These are phyloP conservation scores for Picea engelmannii DNA, from an alignment of 83 land plant species.

Conservation along the genomic window DNA sequence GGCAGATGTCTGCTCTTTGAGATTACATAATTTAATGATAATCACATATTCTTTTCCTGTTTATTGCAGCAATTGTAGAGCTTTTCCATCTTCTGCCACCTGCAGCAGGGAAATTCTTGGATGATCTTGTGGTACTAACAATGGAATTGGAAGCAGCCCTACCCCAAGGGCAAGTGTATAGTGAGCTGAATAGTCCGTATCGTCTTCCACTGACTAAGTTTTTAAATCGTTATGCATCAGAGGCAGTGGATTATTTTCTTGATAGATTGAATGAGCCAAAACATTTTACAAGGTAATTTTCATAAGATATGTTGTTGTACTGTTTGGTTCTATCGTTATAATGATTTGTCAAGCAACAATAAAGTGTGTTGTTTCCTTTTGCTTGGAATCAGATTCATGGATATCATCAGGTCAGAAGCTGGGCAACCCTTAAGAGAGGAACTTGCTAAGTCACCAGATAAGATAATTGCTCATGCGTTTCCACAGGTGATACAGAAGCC, in stretches of 20 bases:
- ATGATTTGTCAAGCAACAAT: background rate
- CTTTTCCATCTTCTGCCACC: conserved; percentile 95
- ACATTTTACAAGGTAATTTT: conserved; percentile 81
- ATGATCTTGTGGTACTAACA: conserved; percentile 84
- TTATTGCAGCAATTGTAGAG: conserved; percentile 92
- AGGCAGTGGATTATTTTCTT: conserved; percentile 96
- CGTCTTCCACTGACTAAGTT: conserved; percentile 92
- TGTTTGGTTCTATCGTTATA: background rate
- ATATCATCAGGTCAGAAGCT: conserved; percentile 90
- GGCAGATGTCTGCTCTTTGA: background rate
- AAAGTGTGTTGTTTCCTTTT: conserved; percentile 4
- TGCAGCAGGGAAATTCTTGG: conserved; percentile 93
- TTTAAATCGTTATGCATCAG: conserved; percentile 87
- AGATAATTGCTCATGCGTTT: conserved; percentile 77
- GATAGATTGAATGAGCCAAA: conserved; percentile 76
- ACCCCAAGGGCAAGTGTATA: conserved; percentile 90
- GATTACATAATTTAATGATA: background rate
- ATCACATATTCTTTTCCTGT: background rate
- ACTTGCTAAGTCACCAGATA: conserved; percentile 88
- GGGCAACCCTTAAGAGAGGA: conserved; percentile 94
- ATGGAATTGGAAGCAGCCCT: conserved; percentile 93
- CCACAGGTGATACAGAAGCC: conserved; percentile 48
- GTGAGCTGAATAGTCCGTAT: conserved; percentile 99
- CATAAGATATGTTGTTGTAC: background rate
- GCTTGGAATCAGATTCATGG: conserved; percentile 76